phyloP scores from a whole-genome alignment of 2,329 filamentous ascomycete genomes.

The Westerdykella ornata region DNA sequence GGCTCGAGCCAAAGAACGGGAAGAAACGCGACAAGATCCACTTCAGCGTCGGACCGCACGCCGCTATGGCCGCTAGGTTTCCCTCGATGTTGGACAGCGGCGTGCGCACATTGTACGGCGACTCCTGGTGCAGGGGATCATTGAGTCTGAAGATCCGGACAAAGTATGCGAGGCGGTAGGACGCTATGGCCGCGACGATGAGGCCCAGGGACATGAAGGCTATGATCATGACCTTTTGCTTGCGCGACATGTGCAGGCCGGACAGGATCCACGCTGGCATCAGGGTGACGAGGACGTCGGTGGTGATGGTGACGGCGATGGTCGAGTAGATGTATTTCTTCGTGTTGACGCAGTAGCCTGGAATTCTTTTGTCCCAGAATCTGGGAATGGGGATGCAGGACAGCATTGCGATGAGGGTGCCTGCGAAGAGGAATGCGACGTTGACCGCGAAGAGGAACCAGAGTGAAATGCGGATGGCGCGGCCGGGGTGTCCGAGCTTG shows the following conservation, averaged over 20 bases:
- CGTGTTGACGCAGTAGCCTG: conserved; percentile 12
- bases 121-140: conserved; percentile 1
- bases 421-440: conserved; percentile 9
- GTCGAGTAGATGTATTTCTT: conserved; percentile 9
- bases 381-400: conserved; percentile 13
- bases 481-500: conserved; percentile 14
- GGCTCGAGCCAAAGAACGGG: conserved; percentile 8
- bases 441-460: conserved; percentile 16
- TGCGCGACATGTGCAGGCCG: conserved; percentile 17
- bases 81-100: conserved; percentile 16
- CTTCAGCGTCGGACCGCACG: conserved; percentile 12
- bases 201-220: conserved; percentile 17
- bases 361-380: conserved; percentile 11
- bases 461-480: conserved; percentile 11
- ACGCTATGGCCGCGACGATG: conserved; percentile 14
- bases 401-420: conserved; percentile 8
- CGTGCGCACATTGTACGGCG: conserved; percentile 8
- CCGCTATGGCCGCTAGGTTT: conserved; percentile 13
- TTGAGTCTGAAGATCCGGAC: conserved; percentile 8
- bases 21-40: conserved; percentile 12
- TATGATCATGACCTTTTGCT: conserved; percentile 12
- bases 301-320: conserved; percentile 13
- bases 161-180: conserved; percentile 9
- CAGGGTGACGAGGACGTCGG: conserved; percentile 13
- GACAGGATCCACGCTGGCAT: conserved; percentile 23